Base-by-base conservation (phyloP, 148 eudicot species). In the Persicaria tinctoria region DNA sequence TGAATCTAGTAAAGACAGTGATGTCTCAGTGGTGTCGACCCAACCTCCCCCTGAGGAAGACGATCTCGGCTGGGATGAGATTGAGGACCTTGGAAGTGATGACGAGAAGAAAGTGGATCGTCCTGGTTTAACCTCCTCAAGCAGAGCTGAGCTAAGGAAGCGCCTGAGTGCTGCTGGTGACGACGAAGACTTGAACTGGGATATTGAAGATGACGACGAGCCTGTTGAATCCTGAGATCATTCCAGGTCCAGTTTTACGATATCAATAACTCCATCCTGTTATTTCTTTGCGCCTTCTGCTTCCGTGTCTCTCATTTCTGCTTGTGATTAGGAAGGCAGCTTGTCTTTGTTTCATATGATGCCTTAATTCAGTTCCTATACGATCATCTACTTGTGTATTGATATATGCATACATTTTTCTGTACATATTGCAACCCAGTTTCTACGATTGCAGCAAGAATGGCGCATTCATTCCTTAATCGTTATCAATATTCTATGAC, bases 11-110 rank as follows among this genome's bases (percentile, higher is more conserved):
- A 81, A 84, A 80, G 85, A 88, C 18, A 84, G 86, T 82, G 96
- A 87, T 66, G 72, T 85, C 44, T 85, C 93, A 1, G 79, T 92
- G 63, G 84, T 90, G 32, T 86, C 91, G 3, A 87, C 83, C 66
- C 90, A 86, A 78, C 82, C 82, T 1, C 84, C 86, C 49, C 82
- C 79, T 41, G 91, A 83, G 56, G 96, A 86, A 72, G 97, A 90
- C 47, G 98, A 91, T 60, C 77, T 89, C 75, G 96, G 84, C 3
- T 93, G 96, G 97, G 97, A 93, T 78, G 98, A 91, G 80, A 93
- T 93, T 79, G 97, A 89, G 76, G 94, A 93, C 79, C 70, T 89
- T 57, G 93, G 83, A 0, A 84, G 89, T 70, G 80, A 60, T 63
- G 92, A 88, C 41, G 91, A 86, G 11, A 88, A 84, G 82, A 86